phyloP scores from a whole-genome alignment of 2,329 filamentous ascomycete species.

The Coleophoma cylindrospora region DNA sequence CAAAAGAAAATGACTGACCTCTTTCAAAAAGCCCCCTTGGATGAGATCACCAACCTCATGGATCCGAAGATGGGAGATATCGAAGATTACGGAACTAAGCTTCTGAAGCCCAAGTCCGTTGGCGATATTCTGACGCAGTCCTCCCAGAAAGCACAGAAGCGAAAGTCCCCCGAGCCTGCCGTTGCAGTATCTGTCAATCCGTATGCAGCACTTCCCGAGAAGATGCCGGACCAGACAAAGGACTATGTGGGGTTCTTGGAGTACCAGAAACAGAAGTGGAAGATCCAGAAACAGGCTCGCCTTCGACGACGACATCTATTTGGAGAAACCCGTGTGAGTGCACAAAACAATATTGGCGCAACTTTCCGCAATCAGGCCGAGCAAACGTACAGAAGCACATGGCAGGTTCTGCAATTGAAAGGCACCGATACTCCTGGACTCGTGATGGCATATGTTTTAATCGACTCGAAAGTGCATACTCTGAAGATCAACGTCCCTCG shows the following conservation, averaged over 20 bases:
- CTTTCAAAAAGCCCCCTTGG: constrained; percentile 69
- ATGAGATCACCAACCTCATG: constrained; percentile 65
- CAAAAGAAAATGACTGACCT: constrained; percentile 98
- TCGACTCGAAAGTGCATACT: constrained; percentile 85
- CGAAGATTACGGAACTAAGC: constrained; percentile 72
- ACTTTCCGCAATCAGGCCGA: constrained; percentile 91
- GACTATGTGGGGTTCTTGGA: constrained; percentile 85
- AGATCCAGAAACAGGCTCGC: constrained; percentile 88
- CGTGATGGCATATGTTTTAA: constrained; percentile 83
- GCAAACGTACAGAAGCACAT: constrained; percentile 82
- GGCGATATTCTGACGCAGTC: constrained; percentile 41
- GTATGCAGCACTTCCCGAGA: constrained; percentile 73
- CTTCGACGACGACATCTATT: constrained; percentile 85
- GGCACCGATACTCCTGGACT: constrained; percentile 80
- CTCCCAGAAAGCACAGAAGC: constrained; percentile 59
- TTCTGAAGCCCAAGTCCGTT: constrained; percentile 60
- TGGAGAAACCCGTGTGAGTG: constrained; percentile 71
- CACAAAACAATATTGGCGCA: constrained; percentile 59
- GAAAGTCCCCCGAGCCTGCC: constrained; percentile 66
- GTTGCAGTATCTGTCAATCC: constrained; percentile 64
- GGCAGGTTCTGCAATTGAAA: constrained; percentile 88
- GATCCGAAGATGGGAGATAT: constrained; percentile 58
- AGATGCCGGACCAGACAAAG: constrained; percentile 78
- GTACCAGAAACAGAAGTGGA: constrained; percentile 99
- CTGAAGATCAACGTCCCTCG: constrained; percentile 87